Percentiles rank a stretch among this genome's conserved stretches.
Evolutionary conservation across 2,329 filamentous ascomycete species (phyloP).

Genomic region (Monosporascus sp.): DNA sequence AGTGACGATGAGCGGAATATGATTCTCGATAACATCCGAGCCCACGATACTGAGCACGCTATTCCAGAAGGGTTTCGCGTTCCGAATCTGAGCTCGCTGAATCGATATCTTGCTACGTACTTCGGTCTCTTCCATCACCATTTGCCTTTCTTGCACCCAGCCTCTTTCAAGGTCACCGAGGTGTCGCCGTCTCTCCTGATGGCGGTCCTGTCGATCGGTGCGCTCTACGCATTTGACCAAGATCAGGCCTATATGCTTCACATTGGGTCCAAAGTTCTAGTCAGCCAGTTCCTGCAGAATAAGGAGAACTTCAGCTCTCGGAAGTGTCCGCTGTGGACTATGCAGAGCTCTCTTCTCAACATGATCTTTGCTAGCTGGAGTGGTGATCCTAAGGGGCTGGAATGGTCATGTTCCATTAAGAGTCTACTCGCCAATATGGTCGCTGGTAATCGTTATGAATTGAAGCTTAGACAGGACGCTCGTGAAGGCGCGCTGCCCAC

Average conservation of each 20-base stretch:
- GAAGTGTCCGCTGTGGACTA: slow-evolving; percentile 95
- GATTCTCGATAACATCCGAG: slow-evolving; percentile 81
- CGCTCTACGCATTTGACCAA: slow-evolving; percentile 93
- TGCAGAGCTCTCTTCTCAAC: slow-evolving; percentile 94
- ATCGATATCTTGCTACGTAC: slow-evolving; percentile 91
- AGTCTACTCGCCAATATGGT: slow-evolving; percentile 98
- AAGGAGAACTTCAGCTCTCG: slow-evolving; percentile 98
- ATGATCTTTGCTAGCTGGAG: slow-evolving; percentile 99
- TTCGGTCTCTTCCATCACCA: slow-evolving; percentile 97
- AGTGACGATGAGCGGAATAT: slow-evolving; percentile 79
- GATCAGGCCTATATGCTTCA: slow-evolving; percentile 96
- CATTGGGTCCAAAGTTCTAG: slow-evolving; percentile 93
- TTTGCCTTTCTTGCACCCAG: slow-evolving; percentile 87
- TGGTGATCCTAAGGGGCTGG: slow-evolving; percentile 91
- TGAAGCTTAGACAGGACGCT: slow-evolving; percentile 87
- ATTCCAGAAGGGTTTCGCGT: slow-evolving; percentile 87
- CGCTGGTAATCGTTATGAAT: slow-evolving; percentile 90
- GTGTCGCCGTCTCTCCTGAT: slow-evolving; percentile 79
- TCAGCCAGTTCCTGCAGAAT: slow-evolving; percentile 95
- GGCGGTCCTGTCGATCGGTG: slow-evolving; percentile 89
- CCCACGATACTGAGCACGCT: slow-evolving; percentile 72
- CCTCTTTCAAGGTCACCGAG: slow-evolving; percentile 77
- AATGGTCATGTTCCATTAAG: slow-evolving; percentile 99
- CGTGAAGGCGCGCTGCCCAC: slow-evolving; percentile 71
- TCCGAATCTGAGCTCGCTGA: slow-evolving; percentile 72